Evolutionary conservation across 2,329 filamentous ascomycete genomes (phyloP), one percentile per base, ranked within the genome.

Genomic region (Beauveria caledonica): DNA sequence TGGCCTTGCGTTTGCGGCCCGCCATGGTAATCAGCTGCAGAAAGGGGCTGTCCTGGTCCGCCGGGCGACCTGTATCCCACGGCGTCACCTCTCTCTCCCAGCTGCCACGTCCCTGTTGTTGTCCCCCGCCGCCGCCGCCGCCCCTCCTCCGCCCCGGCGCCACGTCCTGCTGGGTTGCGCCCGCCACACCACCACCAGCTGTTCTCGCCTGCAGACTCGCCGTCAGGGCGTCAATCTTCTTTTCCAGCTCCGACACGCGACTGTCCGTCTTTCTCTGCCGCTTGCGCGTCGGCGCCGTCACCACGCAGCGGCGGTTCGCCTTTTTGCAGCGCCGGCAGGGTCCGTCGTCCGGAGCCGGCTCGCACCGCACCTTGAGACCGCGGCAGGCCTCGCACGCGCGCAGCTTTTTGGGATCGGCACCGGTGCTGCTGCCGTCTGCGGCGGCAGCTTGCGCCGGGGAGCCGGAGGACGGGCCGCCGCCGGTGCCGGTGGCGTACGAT

Each of bases 241-340:
- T 91, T 78, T 96, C 92, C 56, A 97, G 79, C 77, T 96, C 92
- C 9, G 91, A 88, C 13, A 97, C 92, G 56, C 91, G 82, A 65
- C 86, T 93, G 71, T 96, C 92, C 58, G 90, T 92, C 79, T 96
- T 96, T 78, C 93, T 96, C 77, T 93, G 90, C 49, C 92, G 81
- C 75, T 95, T 96, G 45, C 90, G 72, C 33, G 79, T 84, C 15
- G 82, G 90, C 64, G 86, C 84, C 1, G 90, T 95, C 63, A 92
- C 86, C 45, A 92, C 76, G 70, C 92, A 96, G 64, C 80, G 79
- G 42, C 91, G 80, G n/a, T 86, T 84, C 3, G 90, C 89, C 74
- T 95, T 96, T 55, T 83, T 82, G 71, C 92, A 96, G 64, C 92
- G 83, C 71, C 83, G 85, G 71, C 88, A 91, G 3, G 86, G 80